phyloP scores from a whole-genome alignment of 2,329 filamentous ascomycete genomes.

The Rhexocercosporidium sp. region DNA sequence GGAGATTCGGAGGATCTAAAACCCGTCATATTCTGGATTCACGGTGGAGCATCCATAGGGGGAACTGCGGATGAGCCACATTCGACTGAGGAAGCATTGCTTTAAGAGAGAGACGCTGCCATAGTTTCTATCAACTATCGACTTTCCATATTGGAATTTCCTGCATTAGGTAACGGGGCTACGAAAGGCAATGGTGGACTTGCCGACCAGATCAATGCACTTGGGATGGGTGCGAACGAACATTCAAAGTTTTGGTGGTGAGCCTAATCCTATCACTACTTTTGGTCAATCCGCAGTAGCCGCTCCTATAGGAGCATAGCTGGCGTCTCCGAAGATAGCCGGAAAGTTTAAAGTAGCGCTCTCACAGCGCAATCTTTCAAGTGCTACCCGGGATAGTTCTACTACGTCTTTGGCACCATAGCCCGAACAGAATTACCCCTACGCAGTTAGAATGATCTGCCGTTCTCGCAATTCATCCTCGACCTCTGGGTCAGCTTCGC shows the following conservation, averaged over 20 bases:
- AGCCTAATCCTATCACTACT: constrained; percentile 42
- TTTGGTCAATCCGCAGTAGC: constrained; percentile 56
- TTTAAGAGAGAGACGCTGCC: constrained; percentile 33
- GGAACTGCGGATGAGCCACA: constrained; percentile 31
- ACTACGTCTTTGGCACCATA: constrained; percentile 42
- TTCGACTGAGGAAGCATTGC: constrained; percentile 34
- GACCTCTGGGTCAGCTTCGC: constrained; percentile 40
- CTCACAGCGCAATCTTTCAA: constrained; percentile 40
- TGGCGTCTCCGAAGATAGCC: constrained; percentile 34
- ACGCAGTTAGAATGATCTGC: constrained; percentile 40
- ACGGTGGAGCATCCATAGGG: constrained; percentile 42
- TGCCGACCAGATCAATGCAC: constrained; percentile 45
- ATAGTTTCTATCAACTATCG: constrained; percentile 50
- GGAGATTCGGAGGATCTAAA: constrained; percentile 32
- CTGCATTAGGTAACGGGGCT: constrained; percentile 52
- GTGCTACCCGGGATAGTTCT: constrained; percentile 44
- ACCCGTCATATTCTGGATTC: constrained; percentile 41
- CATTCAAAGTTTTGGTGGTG: constrained; percentile 45
- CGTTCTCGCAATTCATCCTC: constrained; percentile 36
- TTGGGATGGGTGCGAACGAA: constrained; percentile 44
- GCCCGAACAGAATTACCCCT: constrained; percentile 34
- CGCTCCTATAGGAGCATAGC: constrained; percentile 32
- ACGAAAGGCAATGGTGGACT: constrained; percentile 52
- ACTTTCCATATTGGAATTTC: constrained; percentile 49
- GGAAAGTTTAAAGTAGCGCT: constrained; percentile 34